phyloP scores from a whole-genome alignment of 2,329 filamentous ascomycete genomes.

The Sclerotinia sclerotiorum region DNA sequence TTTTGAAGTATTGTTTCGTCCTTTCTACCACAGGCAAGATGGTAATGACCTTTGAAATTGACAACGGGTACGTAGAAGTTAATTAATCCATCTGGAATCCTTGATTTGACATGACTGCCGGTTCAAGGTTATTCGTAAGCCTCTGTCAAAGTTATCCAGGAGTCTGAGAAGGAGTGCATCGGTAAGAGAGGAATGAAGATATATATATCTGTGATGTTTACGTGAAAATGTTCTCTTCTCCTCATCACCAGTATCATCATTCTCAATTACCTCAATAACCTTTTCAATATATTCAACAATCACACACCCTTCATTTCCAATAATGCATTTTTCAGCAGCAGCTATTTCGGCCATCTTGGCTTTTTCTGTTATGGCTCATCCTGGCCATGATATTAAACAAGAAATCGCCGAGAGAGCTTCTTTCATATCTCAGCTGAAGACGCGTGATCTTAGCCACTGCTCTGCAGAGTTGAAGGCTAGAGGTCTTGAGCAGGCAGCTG shows the following conservation, averaged over 20 bases:
- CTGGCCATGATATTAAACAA: slow-evolving; percentile 42
- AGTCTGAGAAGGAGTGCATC: not conserved
- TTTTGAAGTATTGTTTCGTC: too few relatives aligned
- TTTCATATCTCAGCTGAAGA: slow-evolving; percentile 41
- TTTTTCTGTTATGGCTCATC: slow-evolving; percentile 38
- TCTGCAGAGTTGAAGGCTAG: slow-evolving; percentile 43
- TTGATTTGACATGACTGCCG: not conserved
- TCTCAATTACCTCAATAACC: not conserved
- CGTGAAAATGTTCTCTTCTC: not conserved
- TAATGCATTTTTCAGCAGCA: slow-evolving; percentile 1
- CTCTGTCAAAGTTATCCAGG: too few relatives aligned
- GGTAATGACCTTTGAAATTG: not conserved
- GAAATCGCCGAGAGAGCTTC: slow-evolving; percentile 42
- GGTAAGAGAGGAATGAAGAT: not conserved
- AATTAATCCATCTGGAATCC: not conserved
- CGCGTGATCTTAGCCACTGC: slow-evolving; percentile 43
- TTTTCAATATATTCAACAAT: not conserved
- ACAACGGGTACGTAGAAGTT: not conserved
- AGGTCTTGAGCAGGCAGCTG: slow-evolving; percentile 41
- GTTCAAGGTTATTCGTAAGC: slow-evolving; percentile 5
- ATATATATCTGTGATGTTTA: not conserved
- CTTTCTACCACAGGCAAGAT: not conserved
- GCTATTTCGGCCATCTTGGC: slow-evolving; percentile 1
- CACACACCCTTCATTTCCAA: not conserved
- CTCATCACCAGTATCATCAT: not conserved